Base-by-base conservation (phyloP, 1,139 yeast species). In the Hyphopichia pseudoburtonii region DNA sequence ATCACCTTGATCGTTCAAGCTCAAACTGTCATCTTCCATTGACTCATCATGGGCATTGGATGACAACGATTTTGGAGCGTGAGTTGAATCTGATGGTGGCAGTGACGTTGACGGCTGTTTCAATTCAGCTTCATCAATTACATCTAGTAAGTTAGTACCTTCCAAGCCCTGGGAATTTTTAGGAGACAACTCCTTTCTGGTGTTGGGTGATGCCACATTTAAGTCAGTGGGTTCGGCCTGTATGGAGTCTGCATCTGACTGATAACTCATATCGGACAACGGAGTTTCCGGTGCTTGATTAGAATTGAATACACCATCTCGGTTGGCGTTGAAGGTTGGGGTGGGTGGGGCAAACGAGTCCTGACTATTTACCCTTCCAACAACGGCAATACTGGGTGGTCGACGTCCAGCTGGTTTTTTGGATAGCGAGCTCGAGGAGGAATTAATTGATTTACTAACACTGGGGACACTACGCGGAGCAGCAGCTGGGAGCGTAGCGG, bases 191-290 rank as follows among this genome's bases (percentile, higher is more conserved):
- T 17, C 15, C 18, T 28, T 17, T 28, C 23, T 28, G 5, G 31
- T 14, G 6, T 17, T 28, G 5, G 30, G 27, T 21, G 33, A 23
- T 16, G 33, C 33, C 18, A 65, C 48, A 35, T 62, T 56, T 37
- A 67, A 49, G 24, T 44, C 46, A 1, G 47, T 47, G 2, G 70
- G 70, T 42, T 68, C 74, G 30, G 52, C 34, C 38, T 67, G 72
- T 21, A 64, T 62, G 6, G 70, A 63, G 44, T 67, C 73, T 2
- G 58, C 57, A 38, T 66, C 73, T 1, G 71, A 64, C 30, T 50
- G 56, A 40, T 53, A 66, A 40, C 71, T 66, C 35, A 44, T 46
- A 12, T 66, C 71, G 1, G 67, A 62, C 18, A 42, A 40, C 3
- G 70, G 70, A 7, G 72, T 60, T 12, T 57, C 67, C 5, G 60